Conservation (phyloP, 306 rosid genomes). For the Crataegus laevigata region DNA sequence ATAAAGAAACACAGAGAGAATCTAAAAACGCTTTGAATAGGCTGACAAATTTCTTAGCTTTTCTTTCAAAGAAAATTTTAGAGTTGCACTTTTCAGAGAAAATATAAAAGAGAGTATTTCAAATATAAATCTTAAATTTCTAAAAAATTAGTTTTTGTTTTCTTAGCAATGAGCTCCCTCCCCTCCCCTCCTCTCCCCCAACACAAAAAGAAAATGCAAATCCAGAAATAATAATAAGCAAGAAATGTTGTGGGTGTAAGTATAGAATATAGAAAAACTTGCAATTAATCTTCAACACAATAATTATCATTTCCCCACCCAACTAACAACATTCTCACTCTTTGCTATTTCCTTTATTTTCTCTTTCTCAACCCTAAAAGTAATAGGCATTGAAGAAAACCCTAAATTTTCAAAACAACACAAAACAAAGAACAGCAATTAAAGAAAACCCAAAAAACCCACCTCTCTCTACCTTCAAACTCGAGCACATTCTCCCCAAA, state of each 20-base stretch:
- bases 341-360: neutral
- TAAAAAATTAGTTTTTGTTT: neutral
- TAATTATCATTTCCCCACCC: neutral
- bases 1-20: neutral
- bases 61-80: neutral
- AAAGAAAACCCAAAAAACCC: conserved; percentile 22
- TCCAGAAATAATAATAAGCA: neutral
- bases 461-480: conserved; percentile 89
- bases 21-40: neutral
- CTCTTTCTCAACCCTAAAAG: neutral
- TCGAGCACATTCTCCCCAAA: conserved; percentile 87
- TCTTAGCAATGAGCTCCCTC: neutral
- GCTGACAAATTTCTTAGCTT: neutral
- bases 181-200: too few relatives aligned
- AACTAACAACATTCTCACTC: too few relatives aligned
- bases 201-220: neutral
- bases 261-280: neutral
- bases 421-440: neutral
- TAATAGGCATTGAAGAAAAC: neutral
- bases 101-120: neutral
- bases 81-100: neutral
- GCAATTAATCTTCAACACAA: neutral
- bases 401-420: neutral
- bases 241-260: neutral
- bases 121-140: neutral